A percentile compares a stretch with the other conserved stretches of the same genome.
phyloP scores from a whole-genome alignment of 2,329 filamentous ascomycete genomes.

The Fusarium sp. region DNA sequence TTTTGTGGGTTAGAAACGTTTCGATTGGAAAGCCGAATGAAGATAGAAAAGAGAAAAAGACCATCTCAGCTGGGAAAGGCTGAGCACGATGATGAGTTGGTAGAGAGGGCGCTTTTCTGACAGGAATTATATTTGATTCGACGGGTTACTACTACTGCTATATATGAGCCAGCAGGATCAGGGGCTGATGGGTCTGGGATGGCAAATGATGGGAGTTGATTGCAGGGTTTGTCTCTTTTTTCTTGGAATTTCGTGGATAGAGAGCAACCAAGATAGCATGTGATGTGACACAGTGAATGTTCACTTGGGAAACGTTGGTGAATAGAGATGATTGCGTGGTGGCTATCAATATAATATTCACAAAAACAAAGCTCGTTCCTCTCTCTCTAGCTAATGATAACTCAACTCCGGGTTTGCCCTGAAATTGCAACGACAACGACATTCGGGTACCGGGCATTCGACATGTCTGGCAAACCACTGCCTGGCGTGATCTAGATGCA shows the following conservation, averaged over 20 bases:
- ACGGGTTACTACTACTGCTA: slow-evolving; percentile 14
- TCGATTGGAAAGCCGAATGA: slow-evolving; percentile 18
- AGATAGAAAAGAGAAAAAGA: slow-evolving; percentile 29
- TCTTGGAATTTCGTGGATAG: slow-evolving; percentile 16
- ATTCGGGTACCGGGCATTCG: slow-evolving; percentile 77
- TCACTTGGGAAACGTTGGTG: slow-evolving; percentile 16
- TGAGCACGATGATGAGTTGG: slow-evolving; percentile 7
- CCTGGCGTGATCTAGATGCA: slow-evolving; percentile 75
- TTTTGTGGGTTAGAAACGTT: slow-evolving; percentile 36
- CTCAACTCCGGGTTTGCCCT: slow-evolving; percentile 69
- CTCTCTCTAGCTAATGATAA: slow-evolving; percentile 54
- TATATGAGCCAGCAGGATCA: slow-evolving; percentile 11
- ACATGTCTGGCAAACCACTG: slow-evolving; percentile 74
- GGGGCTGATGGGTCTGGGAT: slow-evolving; percentile 7
- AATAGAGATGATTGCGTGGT: slow-evolving; percentile 20
- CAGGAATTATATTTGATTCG: slow-evolving; percentile 10
- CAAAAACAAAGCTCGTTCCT: neutral
- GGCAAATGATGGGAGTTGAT: slow-evolving; percentile 29
- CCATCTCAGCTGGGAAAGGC: slow-evolving; percentile 17
- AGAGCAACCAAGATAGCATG: slow-evolving; percentile 22
- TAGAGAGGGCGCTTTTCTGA: slow-evolving; percentile 9
- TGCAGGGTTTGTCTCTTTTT: slow-evolving; percentile 14
- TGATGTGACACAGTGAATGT: neutral
- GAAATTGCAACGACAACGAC: slow-evolving; percentile 73
- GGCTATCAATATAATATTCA: slow-evolving; percentile 19